phyloP scores from a whole-genome alignment of 1,139 yeast genomes.

The Suhomyces panamericanus region DNA sequence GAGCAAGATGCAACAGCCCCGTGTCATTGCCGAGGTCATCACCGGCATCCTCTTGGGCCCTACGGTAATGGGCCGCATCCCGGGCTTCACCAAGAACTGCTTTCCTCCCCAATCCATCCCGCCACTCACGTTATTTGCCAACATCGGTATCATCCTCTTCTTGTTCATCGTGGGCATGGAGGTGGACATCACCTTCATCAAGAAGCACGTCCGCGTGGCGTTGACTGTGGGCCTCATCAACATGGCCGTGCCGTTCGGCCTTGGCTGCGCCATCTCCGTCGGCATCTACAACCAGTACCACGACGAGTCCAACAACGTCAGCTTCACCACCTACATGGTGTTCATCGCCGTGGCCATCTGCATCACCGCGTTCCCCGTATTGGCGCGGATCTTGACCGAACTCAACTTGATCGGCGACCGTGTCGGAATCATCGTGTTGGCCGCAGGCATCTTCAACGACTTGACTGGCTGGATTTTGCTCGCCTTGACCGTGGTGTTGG shows the following conservation, averaged over 20 bases:
- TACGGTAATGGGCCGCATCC: conserved; percentile 66
- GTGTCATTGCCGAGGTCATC: conserved; percentile 76
- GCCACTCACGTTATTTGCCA: conserved; percentile 65
- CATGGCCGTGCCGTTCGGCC: conserved; percentile 74
- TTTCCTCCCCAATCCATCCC: conserved; percentile 65
- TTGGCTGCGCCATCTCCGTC: conserved; percentile 69
- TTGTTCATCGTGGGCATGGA: conserved; percentile 77
- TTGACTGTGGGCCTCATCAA: conserved; percentile 65
- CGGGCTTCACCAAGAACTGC: conserved; percentile 60
- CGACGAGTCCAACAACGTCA: conserved; percentile 33
- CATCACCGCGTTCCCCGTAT: conserved; percentile 81
- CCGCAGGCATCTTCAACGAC: conserved; percentile 81
- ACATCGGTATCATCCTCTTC: conserved; percentile 69
- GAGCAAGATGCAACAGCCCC: conserved; percentile 63
- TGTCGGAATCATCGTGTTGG: conserved; percentile 75
- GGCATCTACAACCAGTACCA: conserved; percentile 63
- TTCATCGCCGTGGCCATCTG: conserved; percentile 80
- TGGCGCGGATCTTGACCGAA: conserved; percentile 76
- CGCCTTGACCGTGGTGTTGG: conserved; percentile 73
- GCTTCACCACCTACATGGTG: conserved; percentile 73
- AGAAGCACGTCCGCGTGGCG: conserved; percentile 60
- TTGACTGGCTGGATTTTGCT: conserved; percentile 79
- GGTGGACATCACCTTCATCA: conserved; percentile 66
- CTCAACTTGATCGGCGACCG: conserved; percentile 66
- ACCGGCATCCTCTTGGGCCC: conserved; percentile 75